Conservation (phyloP, 306 rosid species). For the Styphnolobium japonicum region DNA sequence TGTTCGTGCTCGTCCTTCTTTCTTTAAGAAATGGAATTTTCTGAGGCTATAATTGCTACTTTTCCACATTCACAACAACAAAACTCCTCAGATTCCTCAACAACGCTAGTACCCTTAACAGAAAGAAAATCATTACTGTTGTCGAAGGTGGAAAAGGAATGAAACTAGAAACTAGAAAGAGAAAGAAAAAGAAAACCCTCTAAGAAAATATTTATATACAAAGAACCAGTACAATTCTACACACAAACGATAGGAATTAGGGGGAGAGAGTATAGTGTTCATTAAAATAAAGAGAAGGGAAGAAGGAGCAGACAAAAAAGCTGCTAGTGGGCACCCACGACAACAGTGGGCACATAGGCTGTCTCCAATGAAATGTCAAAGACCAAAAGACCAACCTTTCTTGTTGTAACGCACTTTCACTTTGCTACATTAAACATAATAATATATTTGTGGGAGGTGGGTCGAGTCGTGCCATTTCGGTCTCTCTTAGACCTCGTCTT, state of each 20-base stretch:
- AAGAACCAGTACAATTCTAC: too few species aligned
- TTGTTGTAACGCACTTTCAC: constrained; percentile 47
- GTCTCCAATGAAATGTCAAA: constrained; percentile 41
- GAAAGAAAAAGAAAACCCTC: constrained; percentile 13
- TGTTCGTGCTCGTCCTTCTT: constrained; percentile 27
- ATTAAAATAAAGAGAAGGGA: background rate
- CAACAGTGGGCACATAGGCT: constrained; percentile 28
- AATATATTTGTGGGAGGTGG: constrained; percentile 12
- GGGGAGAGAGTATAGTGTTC: too few species aligned
- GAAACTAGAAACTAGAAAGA: background rate
- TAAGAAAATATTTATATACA: constrained; percentile 15
- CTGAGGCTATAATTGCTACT: constrained; percentile 23
- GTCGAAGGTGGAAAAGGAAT: constrained; percentile 9
- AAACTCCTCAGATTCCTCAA: constrained; percentile 37
- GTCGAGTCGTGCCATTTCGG: constrained; percentile 15
- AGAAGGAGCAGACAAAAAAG: constrained; percentile 32
- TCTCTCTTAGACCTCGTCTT: constrained; percentile 23
- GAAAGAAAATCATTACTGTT: constrained; percentile 31
- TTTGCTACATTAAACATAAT: background rate
- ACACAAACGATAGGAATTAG: too few species aligned
- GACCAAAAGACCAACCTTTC: constrained; percentile 38
- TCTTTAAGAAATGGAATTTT: constrained; percentile 5
- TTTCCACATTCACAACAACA: constrained; percentile 24
- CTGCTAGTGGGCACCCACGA: constrained; percentile 42
- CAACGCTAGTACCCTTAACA: constrained; percentile 16